Evolutionary conservation across 257 asterid genomes (phyloP), one percentile per base, ranked within the genome.

Genomic region (Petrea volubilis): DNA sequence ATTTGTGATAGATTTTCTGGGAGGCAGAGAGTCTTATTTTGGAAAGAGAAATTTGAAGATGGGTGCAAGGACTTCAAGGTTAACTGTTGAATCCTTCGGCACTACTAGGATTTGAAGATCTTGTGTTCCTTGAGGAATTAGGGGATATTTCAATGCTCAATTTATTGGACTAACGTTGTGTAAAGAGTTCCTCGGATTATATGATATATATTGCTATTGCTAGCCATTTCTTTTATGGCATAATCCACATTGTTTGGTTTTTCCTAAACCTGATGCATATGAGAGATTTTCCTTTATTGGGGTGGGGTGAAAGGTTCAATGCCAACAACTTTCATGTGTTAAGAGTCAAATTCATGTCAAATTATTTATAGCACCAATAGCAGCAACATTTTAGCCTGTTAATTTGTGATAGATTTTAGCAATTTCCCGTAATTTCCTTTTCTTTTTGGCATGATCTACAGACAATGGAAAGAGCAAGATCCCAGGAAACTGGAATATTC

Each of bases 391-490:
- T n/a, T n/a, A n/a, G n/a, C n/a, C n/a, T 60, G 43, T 53, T 55
- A 69, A 46, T 25, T 65, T 67, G 38, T 64, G 77, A 60, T 68
- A 55, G 68, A 59, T 36, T 56, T n/a, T n/a, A n/a, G n/a, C n/a
- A n/a, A n/a, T n/a, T n/a, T n/a, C n/a, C n/a, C n/a, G n/a, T n/a
- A n/a, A n/a, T 58, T 14, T 47, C 44, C 28, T 61, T 58, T 50
- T 55, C n/a, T 61, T 64, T 67, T 50, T 64, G 72, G 33, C 31
- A 59, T 71, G 69, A 71, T 78, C 63, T 76, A 64, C 78, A 92
- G 97, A 92, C 96, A 64, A 89, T 92, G 97, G 97, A 92, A 61
- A 89, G 97, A 73, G 93, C 96, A 55, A 84, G 96, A 74, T 92
- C 83, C 67, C 91, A 81, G 80, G 97, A 92, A 76, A 84, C 82